A percentile compares a stretch with the other conserved stretches of the same genome.
Evolutionary conservation across 2,329 filamentous ascomycete genomes (phyloP).

Genomic region (Pestalotiopsis sp.): DNA sequence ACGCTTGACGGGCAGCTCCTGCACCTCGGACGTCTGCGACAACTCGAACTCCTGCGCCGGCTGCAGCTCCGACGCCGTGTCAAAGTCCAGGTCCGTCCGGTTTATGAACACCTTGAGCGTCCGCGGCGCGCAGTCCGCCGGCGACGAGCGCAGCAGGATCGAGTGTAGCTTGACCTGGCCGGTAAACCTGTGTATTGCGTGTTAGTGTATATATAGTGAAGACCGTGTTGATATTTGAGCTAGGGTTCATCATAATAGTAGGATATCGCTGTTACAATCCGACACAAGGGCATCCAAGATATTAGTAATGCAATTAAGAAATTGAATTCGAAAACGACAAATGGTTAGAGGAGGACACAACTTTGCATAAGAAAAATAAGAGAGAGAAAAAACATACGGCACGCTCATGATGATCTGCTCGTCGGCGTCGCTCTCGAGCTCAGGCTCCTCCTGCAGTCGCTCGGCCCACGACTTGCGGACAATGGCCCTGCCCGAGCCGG

Average conservation of each 20-base stretch:
- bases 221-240: neutral
- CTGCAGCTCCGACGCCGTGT: constrained; percentile 66
- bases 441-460: constrained; percentile 69
- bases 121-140: constrained; percentile 70
- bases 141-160: constrained; percentile 80
- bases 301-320: no score
- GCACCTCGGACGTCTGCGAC: constrained; percentile 76
- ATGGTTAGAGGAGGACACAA: no score
- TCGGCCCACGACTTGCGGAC: constrained; percentile 92
- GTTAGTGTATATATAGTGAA: neutral
- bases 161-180: constrained; percentile 92
- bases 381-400: constrained; percentile 61
- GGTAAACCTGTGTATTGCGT: constrained; percentile 67
- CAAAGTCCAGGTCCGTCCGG: constrained; percentile 84
- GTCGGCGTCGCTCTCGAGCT: constrained; percentile 84
- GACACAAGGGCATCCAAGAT: no score
- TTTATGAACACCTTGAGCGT: constrained; percentile 90
- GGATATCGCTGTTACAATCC: no score
- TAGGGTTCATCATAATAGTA: no score
- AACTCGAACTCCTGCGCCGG: constrained; percentile 79
- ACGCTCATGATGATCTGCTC: constrained; percentile 93
- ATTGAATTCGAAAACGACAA: no score
- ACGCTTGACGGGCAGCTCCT: constrained; percentile 87
- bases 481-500: constrained; percentile 71
- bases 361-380: neutral